Percentiles rank a stretch among this genome's conserved stretches.
phyloP scores from a whole-genome alignment of 495 filamentous ascomycete species.

The Annulohypoxylon nitens region DNA sequence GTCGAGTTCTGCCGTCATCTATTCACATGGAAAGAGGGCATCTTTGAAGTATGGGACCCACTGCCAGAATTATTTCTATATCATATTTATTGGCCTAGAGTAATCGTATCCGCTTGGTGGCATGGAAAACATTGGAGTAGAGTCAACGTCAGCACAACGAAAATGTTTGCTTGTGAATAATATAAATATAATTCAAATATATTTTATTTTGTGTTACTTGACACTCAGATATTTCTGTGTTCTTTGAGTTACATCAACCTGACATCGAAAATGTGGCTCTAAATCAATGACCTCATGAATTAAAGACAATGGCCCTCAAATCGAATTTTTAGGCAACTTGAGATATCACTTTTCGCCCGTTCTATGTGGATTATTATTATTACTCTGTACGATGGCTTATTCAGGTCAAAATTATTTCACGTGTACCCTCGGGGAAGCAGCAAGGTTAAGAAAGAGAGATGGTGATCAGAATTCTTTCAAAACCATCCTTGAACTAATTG shows the following conservation, averaged over 20 bases:
- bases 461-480: constrained; percentile 46
- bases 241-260: neutral
- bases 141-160: constrained; percentile 70
- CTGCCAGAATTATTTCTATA: constrained; percentile 69
- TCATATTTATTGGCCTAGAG: constrained; percentile 71
- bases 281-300: constrained; percentile 38
- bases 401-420: constrained; percentile 60
- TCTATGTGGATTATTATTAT: neutral
- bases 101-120: constrained; percentile 57
- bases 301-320: neutral
- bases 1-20: constrained; percentile 55
- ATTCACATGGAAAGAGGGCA: constrained; percentile 70
- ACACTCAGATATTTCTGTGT: neutral
- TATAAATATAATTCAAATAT: neutral
- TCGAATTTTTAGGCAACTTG: too few species aligned
- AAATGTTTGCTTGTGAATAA: constrained; percentile 62
- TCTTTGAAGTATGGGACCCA: constrained; percentile 71
- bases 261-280: neutral
- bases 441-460: constrained; percentile 45
- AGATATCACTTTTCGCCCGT: neutral
- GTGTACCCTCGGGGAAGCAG: constrained; percentile 65
- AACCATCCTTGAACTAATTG: constrained; percentile 63
- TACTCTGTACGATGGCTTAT: neutral
- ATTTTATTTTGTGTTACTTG: neutral
- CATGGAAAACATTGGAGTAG: constrained; percentile 65